Conservation (phyloP, 1,284 basidiomycete genomes). For the Vanrija sp. region DNA sequence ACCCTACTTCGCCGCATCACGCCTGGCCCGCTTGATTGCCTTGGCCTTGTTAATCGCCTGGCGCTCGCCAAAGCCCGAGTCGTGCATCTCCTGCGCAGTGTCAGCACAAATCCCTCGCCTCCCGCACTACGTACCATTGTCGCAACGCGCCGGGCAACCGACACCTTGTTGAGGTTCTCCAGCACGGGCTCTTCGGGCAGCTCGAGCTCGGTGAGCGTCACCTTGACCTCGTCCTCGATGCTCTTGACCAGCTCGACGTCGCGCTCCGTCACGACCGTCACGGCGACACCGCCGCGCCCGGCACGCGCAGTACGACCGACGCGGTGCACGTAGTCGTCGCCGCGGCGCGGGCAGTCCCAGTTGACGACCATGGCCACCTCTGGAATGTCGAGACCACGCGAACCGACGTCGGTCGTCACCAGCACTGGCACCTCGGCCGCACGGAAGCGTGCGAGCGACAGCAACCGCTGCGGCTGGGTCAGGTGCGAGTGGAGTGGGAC, state of each 20-base stretch:
- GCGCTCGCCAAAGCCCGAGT: slow-evolving; percentile 83
- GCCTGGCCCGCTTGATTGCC: slow-evolving; percentile 42
- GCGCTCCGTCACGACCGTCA: slow-evolving; percentile 91
- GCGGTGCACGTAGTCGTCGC: slow-evolving; percentile 59
- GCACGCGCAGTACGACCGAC: slow-evolving; percentile 84
- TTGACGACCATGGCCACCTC: slow-evolving; percentile 94
- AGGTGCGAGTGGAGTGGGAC: slow-evolving; percentile 91
- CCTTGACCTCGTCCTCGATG: slow-evolving; percentile 68
- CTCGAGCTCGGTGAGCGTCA: slow-evolving; percentile 67
- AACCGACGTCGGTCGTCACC: slow-evolving; percentile 91
- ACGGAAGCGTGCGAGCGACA: slow-evolving; percentile 81
- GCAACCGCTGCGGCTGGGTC: slow-evolving; percentile 77
- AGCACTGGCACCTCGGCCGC: slow-evolving; percentile 84
- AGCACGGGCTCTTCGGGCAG: slow-evolving; percentile 79
- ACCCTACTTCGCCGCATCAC: slow-evolving; percentile 30
- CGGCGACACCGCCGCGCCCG: slow-evolving; percentile 81
- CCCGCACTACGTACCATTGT: slow-evolving; percentile 65
- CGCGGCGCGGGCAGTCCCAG: slow-evolving; percentile 77
- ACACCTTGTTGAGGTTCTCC: slow-evolving; percentile 80
- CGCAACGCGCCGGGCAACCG: slow-evolving; percentile 86
- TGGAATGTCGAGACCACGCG: slow-evolving; percentile 89
- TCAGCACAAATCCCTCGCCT: not conserved
- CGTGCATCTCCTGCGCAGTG: slow-evolving; percentile 71
- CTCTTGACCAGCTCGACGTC: slow-evolving; percentile 80
- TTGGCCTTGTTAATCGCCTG: slow-evolving; percentile 56